Evolutionary conservation across 441 rosid genomes (phyloP).

Genomic region (Erodium trifolium): DNA sequence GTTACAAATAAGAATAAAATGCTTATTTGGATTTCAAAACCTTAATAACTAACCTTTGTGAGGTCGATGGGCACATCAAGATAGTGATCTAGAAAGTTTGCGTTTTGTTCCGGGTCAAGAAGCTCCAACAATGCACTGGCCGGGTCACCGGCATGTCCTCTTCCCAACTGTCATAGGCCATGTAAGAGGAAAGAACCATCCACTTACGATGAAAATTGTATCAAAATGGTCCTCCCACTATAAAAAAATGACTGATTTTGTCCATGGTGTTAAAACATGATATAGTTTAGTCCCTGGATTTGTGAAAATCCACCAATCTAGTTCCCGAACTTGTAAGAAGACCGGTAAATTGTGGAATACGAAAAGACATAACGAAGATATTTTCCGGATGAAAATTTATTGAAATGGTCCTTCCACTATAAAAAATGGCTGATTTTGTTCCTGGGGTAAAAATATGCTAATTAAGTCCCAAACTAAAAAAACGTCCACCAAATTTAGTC

Average conservation of each 20-base stretch:
- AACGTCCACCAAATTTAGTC: not conserved
- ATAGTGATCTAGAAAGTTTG: conserved; percentile 85
- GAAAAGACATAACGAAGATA: no score
- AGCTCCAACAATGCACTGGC: conserved; percentile 95
- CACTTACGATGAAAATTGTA: conserved; percentile 1
- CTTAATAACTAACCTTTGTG: conserved; percentile 56
- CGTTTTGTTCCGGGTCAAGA: conserved; percentile 96
- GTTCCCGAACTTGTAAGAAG: no score
- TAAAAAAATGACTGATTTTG: not conserved
- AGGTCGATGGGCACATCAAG: conserved; percentile 85
- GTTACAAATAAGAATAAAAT: not conserved
- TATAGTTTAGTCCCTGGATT: no score
- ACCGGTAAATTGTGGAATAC: no score
- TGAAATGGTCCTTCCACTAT: no score
- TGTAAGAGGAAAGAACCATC: conserved; percentile 8
- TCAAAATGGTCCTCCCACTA: not conserved
- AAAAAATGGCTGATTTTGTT: no score
- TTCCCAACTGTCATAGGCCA: conserved; percentile 59
- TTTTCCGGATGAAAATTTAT: no score
- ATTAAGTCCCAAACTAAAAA: no score
- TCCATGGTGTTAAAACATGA: no score
- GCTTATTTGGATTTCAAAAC: conserved; percentile 7
- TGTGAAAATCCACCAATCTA: no score
- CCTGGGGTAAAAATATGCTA: not conserved
- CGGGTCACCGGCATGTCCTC: conserved; percentile 78